Base-by-base conservation (phyloP, 495 filamentous ascomycete genomes). In the Xylaria scruposa region DNA sequence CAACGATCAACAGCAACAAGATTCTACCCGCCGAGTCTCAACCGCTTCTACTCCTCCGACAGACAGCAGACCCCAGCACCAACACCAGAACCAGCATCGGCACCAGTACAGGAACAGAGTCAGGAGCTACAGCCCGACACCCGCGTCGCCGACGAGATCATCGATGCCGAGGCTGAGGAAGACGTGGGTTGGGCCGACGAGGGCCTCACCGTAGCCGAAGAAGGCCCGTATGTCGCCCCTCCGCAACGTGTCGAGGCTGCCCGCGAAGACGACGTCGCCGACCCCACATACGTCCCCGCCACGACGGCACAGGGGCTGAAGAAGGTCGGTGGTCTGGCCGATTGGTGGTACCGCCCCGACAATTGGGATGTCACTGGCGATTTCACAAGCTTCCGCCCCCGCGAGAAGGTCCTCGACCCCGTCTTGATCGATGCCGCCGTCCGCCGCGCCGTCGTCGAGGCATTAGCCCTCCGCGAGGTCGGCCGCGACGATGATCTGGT, bases 371-470 rank as follows among this genome's bases (percentile, higher is more conserved):
- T 70, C 19, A 77, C 76, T 2, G 78, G 75, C 54, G 64, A 79
- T 44, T 86, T 84, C 70, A 56, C 74, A 26, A 78, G 79, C 8
- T 88, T 85, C 68, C 75, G 80, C 36, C 81, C 81, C 36, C 60
- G 60, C 46, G 75, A 82, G 19, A 82, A 80, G 58, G 71, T 84
- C 8, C 75, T 71, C n/a, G 81, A 87, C 36, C 65, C 74, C 4
- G 76, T 78, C 2, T 70, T 85, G 29, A 73, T 88, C 17, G 80
- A 83, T 71, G 77, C 78, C 46, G 71, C 85, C 58, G 82, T 91
- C 36, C 88, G 90, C 71, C 78, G 83, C 66, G 89, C 90, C n/a
- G 72, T 92, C 15, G 83, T 91, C 3, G 90, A 93, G 80, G 83
- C 87, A 0, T 82, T 88, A 47, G 85, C 85, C 0, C 69, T 91